A percentile compares a stretch with the other conserved stretches of the same genome.
Evolutionary conservation across 257 asterid genomes (phyloP).

Genomic region (Solanum stenotomum): DNA sequence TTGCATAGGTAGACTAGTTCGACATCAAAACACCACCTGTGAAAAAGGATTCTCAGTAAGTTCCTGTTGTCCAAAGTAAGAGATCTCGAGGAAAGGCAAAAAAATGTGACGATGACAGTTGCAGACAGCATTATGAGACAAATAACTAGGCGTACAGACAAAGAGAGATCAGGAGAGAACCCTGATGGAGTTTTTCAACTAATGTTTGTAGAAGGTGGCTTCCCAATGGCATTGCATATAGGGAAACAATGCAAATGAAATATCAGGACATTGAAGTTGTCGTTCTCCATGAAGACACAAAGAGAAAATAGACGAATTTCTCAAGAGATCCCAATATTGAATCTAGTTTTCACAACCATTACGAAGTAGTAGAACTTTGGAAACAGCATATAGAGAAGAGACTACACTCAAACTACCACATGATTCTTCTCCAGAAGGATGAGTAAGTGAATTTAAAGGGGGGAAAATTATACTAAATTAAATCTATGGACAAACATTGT

Average conservation of each 20-base stretch:
- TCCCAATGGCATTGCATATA: not conserved
- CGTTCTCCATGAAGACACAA: not conserved
- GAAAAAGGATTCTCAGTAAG: not conserved
- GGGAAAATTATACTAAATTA: not conserved
- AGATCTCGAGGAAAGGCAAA: not conserved
- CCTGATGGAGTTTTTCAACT: not conserved
- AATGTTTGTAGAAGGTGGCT: not conserved
- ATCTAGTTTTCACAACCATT: not conserved
- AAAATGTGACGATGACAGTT: not conserved
- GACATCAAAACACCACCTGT: conserved; percentile 98
- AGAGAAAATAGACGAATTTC: not conserved
- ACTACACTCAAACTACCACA: not conserved
- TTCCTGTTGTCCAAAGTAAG: not conserved
- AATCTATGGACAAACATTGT: not conserved
- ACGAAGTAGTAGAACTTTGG: not conserved
- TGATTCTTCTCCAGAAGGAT: no score
- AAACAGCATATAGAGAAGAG: not conserved
- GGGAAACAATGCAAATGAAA: not conserved
- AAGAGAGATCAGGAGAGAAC: not conserved
- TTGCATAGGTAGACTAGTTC: conserved; percentile 85
- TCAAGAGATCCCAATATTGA: not conserved
- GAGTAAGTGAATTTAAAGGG: not conserved
- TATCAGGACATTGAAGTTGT: not conserved
- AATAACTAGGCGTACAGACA: not conserved
- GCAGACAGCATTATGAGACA: not conserved